A percentile compares a stretch with the other conserved stretches of the same genome.
Conservation (phyloP, 2,329 filamentous ascomycete genomes). For the Fusarium chaquense region DNA sequence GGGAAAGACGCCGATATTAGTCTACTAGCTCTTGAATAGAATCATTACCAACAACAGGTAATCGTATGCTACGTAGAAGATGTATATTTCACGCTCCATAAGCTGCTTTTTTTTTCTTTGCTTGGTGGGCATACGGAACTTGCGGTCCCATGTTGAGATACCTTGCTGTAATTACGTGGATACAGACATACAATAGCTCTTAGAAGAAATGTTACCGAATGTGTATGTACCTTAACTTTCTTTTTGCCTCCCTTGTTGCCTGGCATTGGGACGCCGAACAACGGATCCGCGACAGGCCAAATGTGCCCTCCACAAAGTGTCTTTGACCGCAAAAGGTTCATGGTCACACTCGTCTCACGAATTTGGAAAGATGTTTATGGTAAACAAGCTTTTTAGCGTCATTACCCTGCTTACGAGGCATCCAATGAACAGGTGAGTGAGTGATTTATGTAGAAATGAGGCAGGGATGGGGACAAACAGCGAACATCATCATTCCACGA, state of each 20-base stretch:
- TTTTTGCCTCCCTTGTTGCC: neutral
- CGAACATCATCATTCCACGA: neutral
- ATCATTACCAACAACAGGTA: no score
- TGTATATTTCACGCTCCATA: no score
- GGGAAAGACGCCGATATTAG: no score
- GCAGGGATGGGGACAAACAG: neutral
- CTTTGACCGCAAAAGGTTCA: neutral
- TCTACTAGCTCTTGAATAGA: no score
- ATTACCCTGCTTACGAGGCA: neutral
- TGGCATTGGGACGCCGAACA: fast-evolving
- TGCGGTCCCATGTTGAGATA: fast-evolving
- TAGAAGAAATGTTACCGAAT: neutral
- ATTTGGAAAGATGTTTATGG: neutral
- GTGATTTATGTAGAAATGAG: neutral
- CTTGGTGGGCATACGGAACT: neutral
- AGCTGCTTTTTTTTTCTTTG: no score
- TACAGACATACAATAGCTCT: fast-evolving
- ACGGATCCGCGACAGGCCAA: neutral
- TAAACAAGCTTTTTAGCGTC: constrained; percentile 38
- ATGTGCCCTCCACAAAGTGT: neutral
- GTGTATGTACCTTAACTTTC: neutral
- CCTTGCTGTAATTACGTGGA: fast-evolving
- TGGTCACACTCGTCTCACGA: neutral
- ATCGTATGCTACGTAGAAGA: no score
- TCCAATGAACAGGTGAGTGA: neutral